Percentiles rank a stretch among this genome's conserved stretches.
phyloP scores from a whole-genome alignment of 148 eudicot genomes.

The Arbutus unedo region DNA sequence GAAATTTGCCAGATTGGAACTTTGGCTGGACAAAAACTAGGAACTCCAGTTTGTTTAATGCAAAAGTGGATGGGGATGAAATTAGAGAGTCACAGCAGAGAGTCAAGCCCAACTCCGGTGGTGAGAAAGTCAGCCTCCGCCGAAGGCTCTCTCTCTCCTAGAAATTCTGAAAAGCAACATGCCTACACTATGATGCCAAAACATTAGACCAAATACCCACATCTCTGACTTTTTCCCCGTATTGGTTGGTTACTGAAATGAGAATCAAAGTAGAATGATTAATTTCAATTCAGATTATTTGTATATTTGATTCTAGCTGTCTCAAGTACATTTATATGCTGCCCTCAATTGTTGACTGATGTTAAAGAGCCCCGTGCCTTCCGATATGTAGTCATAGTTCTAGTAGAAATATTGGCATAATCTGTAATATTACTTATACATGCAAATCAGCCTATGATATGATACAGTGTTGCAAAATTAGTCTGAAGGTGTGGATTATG shows the following conservation, averaged over 20 bases:
- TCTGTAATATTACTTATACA: background rate
- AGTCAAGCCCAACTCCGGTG: slow-evolving; percentile 12
- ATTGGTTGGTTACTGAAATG: background rate
- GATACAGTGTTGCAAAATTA: background rate
- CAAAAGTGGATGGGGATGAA: slow-evolving; percentile 35
- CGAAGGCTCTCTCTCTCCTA: slow-evolving; percentile 46
- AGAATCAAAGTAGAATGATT: background rate
- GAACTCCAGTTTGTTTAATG: slow-evolving; percentile 32
- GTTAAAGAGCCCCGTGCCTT: background rate
- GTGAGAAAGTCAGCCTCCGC: slow-evolving; percentile 19
- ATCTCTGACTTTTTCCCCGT: background rate
- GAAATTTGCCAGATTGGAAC: slow-evolving; percentile 42
- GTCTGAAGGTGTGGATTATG: background rate
- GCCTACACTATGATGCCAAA: background rate
- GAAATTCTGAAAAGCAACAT: background rate
- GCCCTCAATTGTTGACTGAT: background rate
- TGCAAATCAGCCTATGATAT: background rate
- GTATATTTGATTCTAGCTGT: background rate
- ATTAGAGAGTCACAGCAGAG: slow-evolving; percentile 25
- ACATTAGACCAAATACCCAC: background rate
- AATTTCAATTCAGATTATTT: background rate
- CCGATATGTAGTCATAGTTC: background rate
- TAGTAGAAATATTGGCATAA: background rate
- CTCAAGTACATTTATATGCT: background rate
- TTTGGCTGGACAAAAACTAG: slow-evolving; percentile 48